Base-by-base conservation (phyloP, 2,329 filamentous ascomycete genomes). In the Phaeosphaeria sp. region DNA sequence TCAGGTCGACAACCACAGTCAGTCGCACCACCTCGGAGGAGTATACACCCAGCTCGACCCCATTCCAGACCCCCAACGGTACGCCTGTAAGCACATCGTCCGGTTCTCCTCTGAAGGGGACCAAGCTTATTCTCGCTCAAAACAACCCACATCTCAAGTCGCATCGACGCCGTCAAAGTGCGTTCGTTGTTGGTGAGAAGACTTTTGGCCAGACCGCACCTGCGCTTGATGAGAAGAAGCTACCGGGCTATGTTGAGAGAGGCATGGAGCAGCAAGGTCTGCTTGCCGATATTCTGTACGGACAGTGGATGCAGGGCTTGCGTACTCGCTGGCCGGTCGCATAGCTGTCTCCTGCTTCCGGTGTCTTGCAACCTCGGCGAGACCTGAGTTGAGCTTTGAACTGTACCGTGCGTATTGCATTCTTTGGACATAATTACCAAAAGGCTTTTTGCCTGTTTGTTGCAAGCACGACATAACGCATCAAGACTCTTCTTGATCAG, bases 181-280 rank as follows among this genome's bases (percentile, higher is more conserved):
- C 76, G 3, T 69, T 68, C 30, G 64, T 69, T 13, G 48, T 75
- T 71, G 49, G 85, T 84, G 65, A 75, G 63, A 82, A 83, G 61
- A 24, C 55, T 3, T 65, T 63, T 40, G 80, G 84, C 51, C 72
- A 84, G 1, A 78, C 79, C 24, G 54, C 68, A 22, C 56, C 54
- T 11, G 59, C 56, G 2, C 55, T 78, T 5, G 75, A 80, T 60
- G 81, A 81, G 67, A 81, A 79, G 71, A 83, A 84, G 65, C 77
- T 88, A 64, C 87, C 86, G 1, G 87, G 85, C 11, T 82, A 86
- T 62, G 75, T 81, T 48, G 79, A 84, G 55, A 85, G 88, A 1
- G 94, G 93, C 2, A 94, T 97, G 91, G 93, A 97, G 77, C 94
- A 97, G 78, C 91, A 90, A 64, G 92, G 92, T 72, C 88, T 96